These are phyloP conservation scores for Cucumis cinereus DNA, from an alignment of 306 rosid species.

Conservation along the genomic window DNA sequence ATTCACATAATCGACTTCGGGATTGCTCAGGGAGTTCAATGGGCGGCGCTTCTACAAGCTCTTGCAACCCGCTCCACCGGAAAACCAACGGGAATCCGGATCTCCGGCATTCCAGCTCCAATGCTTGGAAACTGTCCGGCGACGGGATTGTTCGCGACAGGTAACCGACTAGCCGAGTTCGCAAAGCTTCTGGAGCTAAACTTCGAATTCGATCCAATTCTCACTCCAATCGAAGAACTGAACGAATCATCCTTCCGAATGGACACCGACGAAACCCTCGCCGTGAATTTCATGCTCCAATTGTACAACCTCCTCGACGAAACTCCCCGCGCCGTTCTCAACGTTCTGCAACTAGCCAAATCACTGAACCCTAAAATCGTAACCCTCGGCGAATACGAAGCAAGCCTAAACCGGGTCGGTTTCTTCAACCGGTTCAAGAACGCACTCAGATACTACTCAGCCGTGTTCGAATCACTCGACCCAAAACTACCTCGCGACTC, in stretches of 20 bases:
- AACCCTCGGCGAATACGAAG: conserved; percentile 84
- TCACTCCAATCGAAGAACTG: conserved; percentile 54
- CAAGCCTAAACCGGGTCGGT: conserved; percentile 41
- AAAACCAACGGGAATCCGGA: conserved; percentile 48
- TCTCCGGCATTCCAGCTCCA: conserved; percentile 83
- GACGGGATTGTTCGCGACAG: conserved; percentile 59
- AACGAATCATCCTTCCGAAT: conserved; percentile 40
- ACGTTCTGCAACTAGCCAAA: conserved; percentile 51
- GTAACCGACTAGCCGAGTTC: conserved; percentile 62
- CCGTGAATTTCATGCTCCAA: conserved; percentile 92
- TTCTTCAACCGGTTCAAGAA: conserved; percentile 48
- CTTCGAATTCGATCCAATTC: conserved; percentile 62
- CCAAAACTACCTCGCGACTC: conserved; percentile 55
- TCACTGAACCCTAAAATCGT: conserved; percentile 64
- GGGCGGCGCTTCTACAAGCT: conserved; percentile 91
- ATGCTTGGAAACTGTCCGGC: conserved; percentile 46
- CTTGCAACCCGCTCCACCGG: conserved; percentile 81
- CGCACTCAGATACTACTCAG: conserved; percentile 55
- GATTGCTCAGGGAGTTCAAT: conserved; percentile 83
- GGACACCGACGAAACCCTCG: conserved; percentile 49
- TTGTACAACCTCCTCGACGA: conserved; percentile 69
- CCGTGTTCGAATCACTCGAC: conserved; percentile 76
- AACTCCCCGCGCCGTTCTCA: conserved; percentile 29
- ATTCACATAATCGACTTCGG: conserved; percentile 92
- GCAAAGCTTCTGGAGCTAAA: conserved; percentile 56